Evolutionary conservation across 768 basidiomycete genomes (phyloP).

Genomic region (Rhodotorula taiwanensis): DNA sequence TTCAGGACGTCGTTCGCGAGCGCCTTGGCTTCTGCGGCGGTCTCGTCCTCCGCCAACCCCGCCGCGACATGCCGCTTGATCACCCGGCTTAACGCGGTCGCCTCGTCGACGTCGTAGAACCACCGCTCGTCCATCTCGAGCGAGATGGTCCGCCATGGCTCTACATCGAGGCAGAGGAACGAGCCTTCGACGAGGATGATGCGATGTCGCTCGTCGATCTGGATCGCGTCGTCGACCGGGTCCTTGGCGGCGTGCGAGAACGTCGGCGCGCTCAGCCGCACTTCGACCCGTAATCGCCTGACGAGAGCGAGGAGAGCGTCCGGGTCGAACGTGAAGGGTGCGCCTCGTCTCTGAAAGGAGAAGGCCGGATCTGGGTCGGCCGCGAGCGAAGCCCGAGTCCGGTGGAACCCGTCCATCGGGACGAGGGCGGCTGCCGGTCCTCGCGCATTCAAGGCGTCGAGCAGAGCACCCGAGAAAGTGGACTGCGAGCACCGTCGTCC

Average conservation of each 20-base stretch:
- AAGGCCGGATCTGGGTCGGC: neutral
- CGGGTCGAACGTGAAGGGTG: neutral
- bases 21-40: neutral
- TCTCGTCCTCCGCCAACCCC: neutral
- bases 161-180: neutral
- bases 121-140: conserved; percentile 4
- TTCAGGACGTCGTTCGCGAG: conserved; percentile 8
- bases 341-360: conserved; percentile 1
- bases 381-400: neutral
- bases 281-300: neutral
- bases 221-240: neutral
- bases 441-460: neutral
- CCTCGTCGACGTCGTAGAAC: conserved; percentile 1
- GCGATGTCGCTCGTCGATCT: neutral
- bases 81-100: neutral
- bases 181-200: conserved; percentile 4
- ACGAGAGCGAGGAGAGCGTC: neutral
- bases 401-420: conserved; percentile 2
- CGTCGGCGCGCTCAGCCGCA: neutral
- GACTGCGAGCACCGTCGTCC: neutral
- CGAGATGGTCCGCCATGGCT: neutral
- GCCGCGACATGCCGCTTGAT: neutral
- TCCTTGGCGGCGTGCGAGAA: conserved; percentile 5
- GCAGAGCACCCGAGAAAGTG: neutral
- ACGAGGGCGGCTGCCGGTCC: neutral